Conservation (phyloP, 2,329 filamentous ascomycete genomes). For the Sporothrix curviconia region DNA sequence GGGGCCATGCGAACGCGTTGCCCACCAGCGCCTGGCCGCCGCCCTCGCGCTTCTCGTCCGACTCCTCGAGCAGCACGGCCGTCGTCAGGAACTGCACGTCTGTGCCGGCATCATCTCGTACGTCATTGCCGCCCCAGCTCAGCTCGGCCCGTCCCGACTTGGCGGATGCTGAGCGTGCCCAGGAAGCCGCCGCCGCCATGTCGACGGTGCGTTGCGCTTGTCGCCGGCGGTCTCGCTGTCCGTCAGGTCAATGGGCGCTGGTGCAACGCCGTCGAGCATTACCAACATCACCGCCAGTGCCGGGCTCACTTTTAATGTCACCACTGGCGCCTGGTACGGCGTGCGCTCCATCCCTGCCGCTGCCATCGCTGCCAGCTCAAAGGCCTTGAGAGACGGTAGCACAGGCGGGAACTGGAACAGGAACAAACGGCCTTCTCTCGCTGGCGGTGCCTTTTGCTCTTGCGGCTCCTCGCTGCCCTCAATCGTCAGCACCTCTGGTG, state of each 20-base stretch:
- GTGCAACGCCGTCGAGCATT: slow-evolving; percentile 31
- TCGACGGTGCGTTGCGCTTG: slow-evolving; percentile 16
- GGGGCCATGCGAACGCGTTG: slow-evolving; percentile 56
- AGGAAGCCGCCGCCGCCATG: slow-evolving; percentile 45
- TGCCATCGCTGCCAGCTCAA: background rate
- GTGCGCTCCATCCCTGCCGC: slow-evolving; percentile 6
- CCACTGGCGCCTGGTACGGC: background rate
- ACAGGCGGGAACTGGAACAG: slow-evolving; percentile 60
- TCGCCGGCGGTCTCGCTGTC: slow-evolving; percentile 16
- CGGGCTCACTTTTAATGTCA: slow-evolving; percentile 36
- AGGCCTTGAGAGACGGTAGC: slow-evolving; percentile 46
- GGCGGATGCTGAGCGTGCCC: slow-evolving; percentile 53
- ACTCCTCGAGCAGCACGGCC: slow-evolving; percentile 53
- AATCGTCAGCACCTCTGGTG: background rate
- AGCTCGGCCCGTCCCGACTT: slow-evolving; percentile 57
- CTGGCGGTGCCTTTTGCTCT: slow-evolving; percentile 10
- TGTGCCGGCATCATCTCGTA: slow-evolving; percentile 48
- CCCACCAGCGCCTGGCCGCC: slow-evolving; percentile 34
- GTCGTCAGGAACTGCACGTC: slow-evolving; percentile 49
- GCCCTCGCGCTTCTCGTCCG: slow-evolving; percentile 42
- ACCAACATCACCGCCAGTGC: slow-evolving; percentile 28
- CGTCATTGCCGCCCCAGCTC: slow-evolving; percentile 53
- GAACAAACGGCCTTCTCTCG: slow-evolving; percentile 49
- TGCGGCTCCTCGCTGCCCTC: background rate
- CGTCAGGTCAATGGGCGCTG: slow-evolving; percentile 38